Evolutionary conservation across 805 yeast species (phyloP).

Genomic region (Ogataea pini): DNA sequence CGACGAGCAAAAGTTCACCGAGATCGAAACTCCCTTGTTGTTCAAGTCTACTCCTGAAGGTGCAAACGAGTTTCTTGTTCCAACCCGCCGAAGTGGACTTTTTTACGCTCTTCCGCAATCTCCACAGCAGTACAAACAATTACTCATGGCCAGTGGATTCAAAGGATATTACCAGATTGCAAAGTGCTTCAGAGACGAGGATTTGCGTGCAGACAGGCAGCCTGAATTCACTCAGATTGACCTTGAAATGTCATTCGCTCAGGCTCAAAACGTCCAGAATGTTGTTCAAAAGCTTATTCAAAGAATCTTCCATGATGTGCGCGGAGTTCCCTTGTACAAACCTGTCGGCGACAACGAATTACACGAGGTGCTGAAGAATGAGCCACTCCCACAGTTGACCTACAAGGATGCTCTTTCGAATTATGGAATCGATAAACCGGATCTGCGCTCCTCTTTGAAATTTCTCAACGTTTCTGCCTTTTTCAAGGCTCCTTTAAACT

Average conservation of each 20-base stretch:
- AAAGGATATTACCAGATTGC: conserved; percentile 87
- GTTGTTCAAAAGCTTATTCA: conserved; percentile 61
- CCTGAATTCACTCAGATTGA: conserved; percentile 99
- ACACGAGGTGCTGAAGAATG: conserved; percentile 29
- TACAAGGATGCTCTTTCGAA: conserved; percentile 68
- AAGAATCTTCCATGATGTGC: conserved; percentile 55
- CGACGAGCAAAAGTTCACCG: conserved; percentile 55
- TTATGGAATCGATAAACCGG: conserved; percentile 96
- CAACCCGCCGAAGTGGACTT: conserved; percentile 62
- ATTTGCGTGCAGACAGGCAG: conserved; percentile 90
- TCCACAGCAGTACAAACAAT: conserved; percentile 96
- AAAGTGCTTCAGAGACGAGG: conserved; percentile 94
- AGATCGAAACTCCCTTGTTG: conserved; percentile 88
- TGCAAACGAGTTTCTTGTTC: conserved; percentile 93
- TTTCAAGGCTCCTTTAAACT: conserved; percentile 35
- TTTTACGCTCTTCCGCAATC: conserved; percentile 96
- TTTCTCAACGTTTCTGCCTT: conserved; percentile 49
- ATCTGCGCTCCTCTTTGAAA: conserved; percentile 62
- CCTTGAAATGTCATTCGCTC: conserved; percentile 86
- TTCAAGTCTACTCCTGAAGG: conserved; percentile 98
- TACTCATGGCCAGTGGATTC: conserved; percentile 92
- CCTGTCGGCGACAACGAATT: conserved; percentile 31
- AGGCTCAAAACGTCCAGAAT: conserved; percentile 61
- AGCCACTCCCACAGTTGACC: conserved; percentile 42
- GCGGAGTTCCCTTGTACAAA: conserved; percentile 40